These are phyloP conservation scores for Chenopodium quinoa DNA, from an alignment of 148 eudicot genomes.

Conservation along the genomic window DNA sequence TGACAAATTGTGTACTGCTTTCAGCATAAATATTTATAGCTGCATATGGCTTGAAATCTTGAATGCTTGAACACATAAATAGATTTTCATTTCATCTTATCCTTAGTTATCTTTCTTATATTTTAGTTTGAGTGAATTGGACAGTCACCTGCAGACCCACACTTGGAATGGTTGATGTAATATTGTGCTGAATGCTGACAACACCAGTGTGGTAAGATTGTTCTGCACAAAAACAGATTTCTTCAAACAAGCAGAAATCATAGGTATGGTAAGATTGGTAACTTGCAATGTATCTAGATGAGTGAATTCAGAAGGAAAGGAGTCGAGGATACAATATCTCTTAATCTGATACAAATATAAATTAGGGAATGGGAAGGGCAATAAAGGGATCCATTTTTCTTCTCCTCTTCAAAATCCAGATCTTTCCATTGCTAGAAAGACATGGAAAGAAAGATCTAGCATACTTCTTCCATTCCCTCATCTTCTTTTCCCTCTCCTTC, in stretches of 20 bases:
- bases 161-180: constrained; percentile 75
- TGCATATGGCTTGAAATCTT: neutral
- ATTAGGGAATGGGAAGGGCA: neutral
- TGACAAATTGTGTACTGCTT: neutral
- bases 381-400: neutral
- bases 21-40: neutral
- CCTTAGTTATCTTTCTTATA: neutral
- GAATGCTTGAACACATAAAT: neutral
- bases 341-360: neutral
- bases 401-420: neutral
- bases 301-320: neutral
- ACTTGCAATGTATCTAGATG: neutral
- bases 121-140: constrained; percentile 1
- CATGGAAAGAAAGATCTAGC: neutral
- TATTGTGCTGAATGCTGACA: constrained; percentile 71
- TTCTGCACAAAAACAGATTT: constrained; percentile 40
- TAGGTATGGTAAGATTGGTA: neutral
- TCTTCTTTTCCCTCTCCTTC: neutral
- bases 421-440: neutral
- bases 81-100: neutral
- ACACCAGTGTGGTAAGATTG: constrained; percentile 33
- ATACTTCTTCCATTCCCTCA: neutral
- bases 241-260: neutral
- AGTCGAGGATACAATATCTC: neutral
- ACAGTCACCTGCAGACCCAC: constrained; percentile 90